Conservation (phyloP, 805 yeast species). For the Starmera dryadoides region DNA sequence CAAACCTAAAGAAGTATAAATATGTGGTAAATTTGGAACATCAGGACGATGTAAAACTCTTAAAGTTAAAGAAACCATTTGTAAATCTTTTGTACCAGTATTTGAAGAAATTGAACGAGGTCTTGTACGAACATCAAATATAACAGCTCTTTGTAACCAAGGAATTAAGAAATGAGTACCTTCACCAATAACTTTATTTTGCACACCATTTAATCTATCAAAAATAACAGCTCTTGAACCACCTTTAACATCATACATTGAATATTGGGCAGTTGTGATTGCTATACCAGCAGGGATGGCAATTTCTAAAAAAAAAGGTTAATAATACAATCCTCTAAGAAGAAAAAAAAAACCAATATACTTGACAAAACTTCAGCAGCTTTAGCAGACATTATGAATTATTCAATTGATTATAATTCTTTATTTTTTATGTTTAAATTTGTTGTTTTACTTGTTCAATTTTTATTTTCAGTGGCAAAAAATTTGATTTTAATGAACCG, state of each 20-base stretch:
- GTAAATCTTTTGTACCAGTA: constrained; percentile 96
- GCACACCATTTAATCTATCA: constrained; percentile 86
- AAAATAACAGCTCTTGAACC: constrained; percentile 95
- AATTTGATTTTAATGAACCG: too few species aligned
- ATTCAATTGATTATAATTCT: background rate
- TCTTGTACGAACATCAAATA: constrained; percentile 90
- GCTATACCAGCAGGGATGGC: constrained; percentile 71
- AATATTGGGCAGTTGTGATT: constrained; percentile 65
- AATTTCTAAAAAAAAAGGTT: constrained; percentile 22
- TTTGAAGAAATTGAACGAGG: constrained; percentile 91
- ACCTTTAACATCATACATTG: constrained; percentile 92
- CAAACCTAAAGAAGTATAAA: constrained; percentile 85
- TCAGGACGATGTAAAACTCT: constrained; percentile 94
- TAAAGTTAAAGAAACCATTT: constrained; percentile 87
- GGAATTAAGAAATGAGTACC: constrained; percentile 95
- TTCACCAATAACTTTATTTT: constrained; percentile 84
- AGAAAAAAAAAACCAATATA: constrained; percentile 3
- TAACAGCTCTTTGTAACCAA: constrained; percentile 89
- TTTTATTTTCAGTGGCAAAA: too few species aligned
- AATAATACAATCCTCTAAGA: background rate
- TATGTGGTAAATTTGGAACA: constrained; percentile 69
- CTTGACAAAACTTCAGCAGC: constrained; percentile 32
- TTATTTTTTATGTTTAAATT: background rate
- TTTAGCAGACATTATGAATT: constrained; percentile 15
- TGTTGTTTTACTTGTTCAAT: too few species aligned